phyloP scores from a whole-genome alignment of 345 rosid genomes.

The Brassica juncea region DNA sequence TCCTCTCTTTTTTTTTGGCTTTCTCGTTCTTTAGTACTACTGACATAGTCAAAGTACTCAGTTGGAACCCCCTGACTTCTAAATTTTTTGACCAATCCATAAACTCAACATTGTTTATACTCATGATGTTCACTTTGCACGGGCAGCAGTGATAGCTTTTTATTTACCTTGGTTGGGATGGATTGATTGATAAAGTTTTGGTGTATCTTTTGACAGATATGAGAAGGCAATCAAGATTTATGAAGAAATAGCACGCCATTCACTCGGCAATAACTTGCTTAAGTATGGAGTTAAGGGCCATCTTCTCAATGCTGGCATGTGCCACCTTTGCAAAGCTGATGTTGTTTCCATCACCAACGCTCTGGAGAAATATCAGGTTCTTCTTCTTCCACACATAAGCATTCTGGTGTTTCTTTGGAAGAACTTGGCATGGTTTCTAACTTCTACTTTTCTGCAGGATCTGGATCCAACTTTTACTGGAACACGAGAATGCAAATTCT shows the following conservation, averaged over 20 bases:
- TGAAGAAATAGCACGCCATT: conserved; percentile 80
- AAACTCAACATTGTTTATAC: no score
- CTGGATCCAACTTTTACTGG: conserved; percentile 95
- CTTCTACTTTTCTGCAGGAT: conserved; percentile 57
- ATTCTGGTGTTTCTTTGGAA: conserved; percentile 4
- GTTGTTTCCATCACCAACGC: conserved; percentile 86
- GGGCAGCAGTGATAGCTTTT: neutral
- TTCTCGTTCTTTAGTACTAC: conserved; percentile 43
- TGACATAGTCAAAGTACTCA: neutral
- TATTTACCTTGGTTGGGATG: neutral
- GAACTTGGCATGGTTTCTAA: conserved; percentile 18
- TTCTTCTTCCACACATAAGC: neutral
- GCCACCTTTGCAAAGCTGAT: conserved; percentile 94
- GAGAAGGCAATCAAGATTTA: conserved; percentile 84
- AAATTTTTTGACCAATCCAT: neutral
- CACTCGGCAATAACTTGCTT: conserved; percentile 77
- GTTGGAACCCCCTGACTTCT: neutral
- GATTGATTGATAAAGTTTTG: conserved; percentile 27
- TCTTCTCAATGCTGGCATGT: conserved; percentile 94
- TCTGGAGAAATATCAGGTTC: conserved; percentile 88
- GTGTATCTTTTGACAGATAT: conserved; percentile 58
- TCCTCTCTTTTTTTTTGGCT: neutral
- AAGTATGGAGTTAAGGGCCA: conserved; percentile 98
- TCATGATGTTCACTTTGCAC: no score
- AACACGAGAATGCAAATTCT: conserved; percentile 79